A percentile compares a stretch with the other conserved stretches of the same genome.
Conservation (phyloP, 1,284 basidiomycete species). For the Ustanciosporium gigantosporum region DNA sequence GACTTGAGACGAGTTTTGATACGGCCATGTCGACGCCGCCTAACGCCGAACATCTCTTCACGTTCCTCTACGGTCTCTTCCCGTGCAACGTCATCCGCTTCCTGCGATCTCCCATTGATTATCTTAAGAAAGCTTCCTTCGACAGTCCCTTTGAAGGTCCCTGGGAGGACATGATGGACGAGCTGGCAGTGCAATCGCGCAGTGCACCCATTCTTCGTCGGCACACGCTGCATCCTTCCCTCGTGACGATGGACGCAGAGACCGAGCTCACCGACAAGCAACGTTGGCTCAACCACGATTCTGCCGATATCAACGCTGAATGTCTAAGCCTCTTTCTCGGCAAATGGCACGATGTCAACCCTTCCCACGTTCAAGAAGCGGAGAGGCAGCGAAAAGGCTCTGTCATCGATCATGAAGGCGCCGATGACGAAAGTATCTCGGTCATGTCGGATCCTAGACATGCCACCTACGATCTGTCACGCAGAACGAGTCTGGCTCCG, state of each 20-base stretch:
- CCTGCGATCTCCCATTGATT: constrained; percentile 70
- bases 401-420: constrained; percentile 3
- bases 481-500: constrained; percentile 16
- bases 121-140: constrained; percentile 71
- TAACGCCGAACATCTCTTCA: constrained; percentile 65
- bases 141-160: constrained; percentile 62
- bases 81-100: constrained; percentile 80
- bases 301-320: constrained; percentile 72
- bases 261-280: constrained; percentile 70
- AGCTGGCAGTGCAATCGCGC: constrained; percentile 63
- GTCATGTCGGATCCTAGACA: constrained; percentile 23
- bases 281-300: constrained; percentile 72
- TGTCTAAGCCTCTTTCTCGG: constrained; percentile 64
- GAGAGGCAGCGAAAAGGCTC: constrained; percentile 21
- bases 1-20: constrained; percentile 46
- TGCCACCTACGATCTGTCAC: constrained; percentile 22
- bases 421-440: constrained; percentile 22
- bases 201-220: constrained; percentile 68
- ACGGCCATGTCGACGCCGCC: constrained; percentile 41
- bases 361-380: constrained; percentile 27
- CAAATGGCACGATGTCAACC: constrained; percentile 40
- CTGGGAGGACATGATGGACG: constrained; percentile 70
- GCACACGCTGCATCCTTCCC: constrained; percentile 73
- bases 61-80: constrained; percentile 81
- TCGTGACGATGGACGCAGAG: constrained; percentile 70